Percentiles rank a stretch among this genome's conserved stretches.
Evolutionary conservation across 2,329 filamentous ascomycete genomes (phyloP).

Genomic region (Venturiaceae sp.): DNA sequence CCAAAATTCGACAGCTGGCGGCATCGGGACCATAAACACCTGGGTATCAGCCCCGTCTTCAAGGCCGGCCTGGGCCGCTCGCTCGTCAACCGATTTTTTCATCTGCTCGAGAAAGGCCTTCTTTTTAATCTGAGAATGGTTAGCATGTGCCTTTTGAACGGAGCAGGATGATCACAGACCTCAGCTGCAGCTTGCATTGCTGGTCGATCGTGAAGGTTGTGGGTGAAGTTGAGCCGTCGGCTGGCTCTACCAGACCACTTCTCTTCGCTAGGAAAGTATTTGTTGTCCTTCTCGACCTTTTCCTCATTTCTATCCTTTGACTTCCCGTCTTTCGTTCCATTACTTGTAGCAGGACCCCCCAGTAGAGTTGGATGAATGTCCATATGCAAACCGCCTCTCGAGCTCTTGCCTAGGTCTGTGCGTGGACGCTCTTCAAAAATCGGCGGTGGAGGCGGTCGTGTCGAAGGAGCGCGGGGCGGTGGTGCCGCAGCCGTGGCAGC

Average conservation of each 20-base stretch:
- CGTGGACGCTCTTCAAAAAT: constrained; percentile 34
- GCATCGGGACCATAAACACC: constrained; percentile 72
- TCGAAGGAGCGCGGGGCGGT: constrained; percentile 29
- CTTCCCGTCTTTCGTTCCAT: constrained; percentile 31
- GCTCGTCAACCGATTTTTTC: constrained; percentile 85
- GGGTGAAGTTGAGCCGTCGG: constrained; percentile 5
- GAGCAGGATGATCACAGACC: neutral
- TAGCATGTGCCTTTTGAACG: neutral
- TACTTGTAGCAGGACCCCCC: constrained; percentile 26
- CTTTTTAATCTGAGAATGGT: constrained; percentile 47
- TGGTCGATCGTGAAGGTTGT: constrained; percentile 5
- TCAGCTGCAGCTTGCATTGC: constrained; percentile 54
- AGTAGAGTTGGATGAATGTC: constrained; percentile 68
- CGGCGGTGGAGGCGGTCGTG: constrained; percentile 31
- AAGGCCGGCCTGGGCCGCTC: constrained; percentile 81
- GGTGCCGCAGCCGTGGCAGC: constrained; percentile 14
- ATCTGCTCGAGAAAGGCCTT: constrained; percentile 87
- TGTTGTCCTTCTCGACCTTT: constrained; percentile 56
- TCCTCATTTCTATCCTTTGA: constrained; percentile 14
- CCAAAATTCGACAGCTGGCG: constrained; percentile 94
- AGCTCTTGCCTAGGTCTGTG: constrained; percentile 30
- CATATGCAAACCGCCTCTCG: constrained; percentile 60
- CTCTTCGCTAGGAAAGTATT: constrained; percentile 54
- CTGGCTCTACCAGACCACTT: neutral
- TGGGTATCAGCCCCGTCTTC: constrained; percentile 83